These are phyloP conservation scores for Beauveria sp. DNA, from an alignment of 2,329 filamentous ascomycete species.

Conservation along the genomic window DNA sequence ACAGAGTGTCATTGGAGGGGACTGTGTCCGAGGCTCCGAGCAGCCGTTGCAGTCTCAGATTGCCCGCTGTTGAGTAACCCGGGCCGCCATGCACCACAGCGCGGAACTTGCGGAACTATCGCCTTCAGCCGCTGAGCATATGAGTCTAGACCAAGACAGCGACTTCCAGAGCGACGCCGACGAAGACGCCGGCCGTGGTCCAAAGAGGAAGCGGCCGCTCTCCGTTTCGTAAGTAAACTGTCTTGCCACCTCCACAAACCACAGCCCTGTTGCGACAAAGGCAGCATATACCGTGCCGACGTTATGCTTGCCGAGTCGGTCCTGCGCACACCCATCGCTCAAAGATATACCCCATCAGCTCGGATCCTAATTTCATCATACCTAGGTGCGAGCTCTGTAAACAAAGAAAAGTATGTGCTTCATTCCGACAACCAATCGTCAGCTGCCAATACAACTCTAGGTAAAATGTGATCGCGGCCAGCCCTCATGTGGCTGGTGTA, in stretches of 20 bases:
- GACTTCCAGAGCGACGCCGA: slow-evolving; percentile 45
- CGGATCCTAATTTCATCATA: slow-evolving; percentile 28
- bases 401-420: slow-evolving; percentile 58
- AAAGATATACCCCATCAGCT: slow-evolving; percentile 11
- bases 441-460: slow-evolving; percentile 26
- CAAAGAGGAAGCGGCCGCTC: slow-evolving; percentile 53
- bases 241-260: slow-evolving; percentile 9
- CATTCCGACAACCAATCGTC: neutral
- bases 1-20: neutral
- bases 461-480: slow-evolving; percentile 71
- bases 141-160: slow-evolving; percentile 35
- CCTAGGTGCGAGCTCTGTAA: slow-evolving; percentile 70
- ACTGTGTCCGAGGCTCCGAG: neutral
- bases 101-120: slow-evolving; percentile 14
- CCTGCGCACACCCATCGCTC: neutral
- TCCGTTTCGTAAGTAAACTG: slow-evolving; percentile 47
- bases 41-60: neutral
- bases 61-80: neutral
- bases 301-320: neutral
- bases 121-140: slow-evolving; percentile 22
- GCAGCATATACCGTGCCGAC: neutral
- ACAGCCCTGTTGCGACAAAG: neutral
- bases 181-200: slow-evolving; percentile 33
- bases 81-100: neutral
- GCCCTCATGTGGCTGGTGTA: slow-evolving; percentile 63